These are phyloP conservation scores for Falciphora oryzae DNA, from an alignment of 2,329 filamentous ascomycete genomes.

Conservation along the genomic window DNA sequence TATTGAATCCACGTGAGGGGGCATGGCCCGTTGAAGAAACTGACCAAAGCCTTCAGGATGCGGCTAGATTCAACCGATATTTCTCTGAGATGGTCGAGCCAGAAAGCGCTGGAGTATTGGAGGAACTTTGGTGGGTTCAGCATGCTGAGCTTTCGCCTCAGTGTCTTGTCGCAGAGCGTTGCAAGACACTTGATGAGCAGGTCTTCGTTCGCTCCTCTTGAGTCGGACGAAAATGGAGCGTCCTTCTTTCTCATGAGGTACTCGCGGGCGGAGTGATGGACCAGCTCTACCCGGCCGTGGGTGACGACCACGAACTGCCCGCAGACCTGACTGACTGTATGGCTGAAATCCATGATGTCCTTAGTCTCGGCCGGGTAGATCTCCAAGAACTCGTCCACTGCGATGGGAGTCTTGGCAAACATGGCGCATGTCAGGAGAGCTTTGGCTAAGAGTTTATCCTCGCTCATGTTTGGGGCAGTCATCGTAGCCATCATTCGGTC, in stretches of 20 bases:
- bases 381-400: neutral
- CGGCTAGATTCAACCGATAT: neutral
- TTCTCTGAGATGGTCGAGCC: neutral
- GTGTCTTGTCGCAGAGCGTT: neutral
- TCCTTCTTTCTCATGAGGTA: neutral
- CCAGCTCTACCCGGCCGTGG: neutral
- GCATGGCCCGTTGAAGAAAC: neutral
- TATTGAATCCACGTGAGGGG: slow-evolving; percentile 7
- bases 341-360: neutral
- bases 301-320: neutral
- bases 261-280: neutral
- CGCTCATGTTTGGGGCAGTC: neutral
- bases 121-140: neutral
- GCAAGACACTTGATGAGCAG: neutral
- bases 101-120: slow-evolving; percentile 3
- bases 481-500: neutral
- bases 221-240: neutral
- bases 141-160: neutral
- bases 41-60: neutral
- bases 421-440: slow-evolving; percentile 3
- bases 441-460: neutral
- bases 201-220: neutral
- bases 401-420: neutral
- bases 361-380: neutral
- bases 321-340: neutral